Base-by-base conservation (phyloP, 306 rosid species). In the Corylus avellana region DNA sequence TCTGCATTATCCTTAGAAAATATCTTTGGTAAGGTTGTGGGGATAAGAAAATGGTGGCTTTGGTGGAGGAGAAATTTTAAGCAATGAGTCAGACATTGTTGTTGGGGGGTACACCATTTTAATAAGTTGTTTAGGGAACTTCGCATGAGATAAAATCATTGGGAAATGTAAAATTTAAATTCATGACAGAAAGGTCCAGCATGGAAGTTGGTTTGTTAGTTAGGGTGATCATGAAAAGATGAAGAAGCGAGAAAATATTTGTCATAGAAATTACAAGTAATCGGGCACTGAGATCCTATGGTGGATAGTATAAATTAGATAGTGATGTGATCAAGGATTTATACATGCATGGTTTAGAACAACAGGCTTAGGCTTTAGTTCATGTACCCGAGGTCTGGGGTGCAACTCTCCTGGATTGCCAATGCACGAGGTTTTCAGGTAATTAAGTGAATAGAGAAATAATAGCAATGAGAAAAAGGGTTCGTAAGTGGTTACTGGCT, bases 71-170 rank as follows among this genome's bases (percentile, higher is more conserved):
- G 59, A 56, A 5, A 73, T 57, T 72, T 39, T 76, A 57, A 32
- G 18, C 17, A 46, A n/a, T 48, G 53, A 78, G 44, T 50, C 32
- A 17, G 3, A 18, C 39, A 61, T 61, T 61, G 67, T 25, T 27
- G 3, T 10, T 27, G 4, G 66, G 64, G 17, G 42, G 46, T 32
- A 16, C 46, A 32, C 44, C 46, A 6, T 14, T 1, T 54, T 48
- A 35, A 75, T 18, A 8, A 78, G 61, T 49, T 54, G 12, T 80
- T 3, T 35, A 58, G 74, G 57, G 73, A 73, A 55, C 29, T 77
- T 70, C 8, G 46, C 1, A 42, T 42, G 46, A 42, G 46, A 42
- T 8, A 42, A 42, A 42, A 42, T 42, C 46, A 42, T 42, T 42
- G 35, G 70, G 14, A 17, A 71, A 57, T 9, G 66, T 59, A 20